Evolutionary conservation across 2,329 filamentous ascomycete genomes (phyloP), one percentile per base, ranked within the genome.

Genomic region (Emmonsiellopsis sp.): DNA sequence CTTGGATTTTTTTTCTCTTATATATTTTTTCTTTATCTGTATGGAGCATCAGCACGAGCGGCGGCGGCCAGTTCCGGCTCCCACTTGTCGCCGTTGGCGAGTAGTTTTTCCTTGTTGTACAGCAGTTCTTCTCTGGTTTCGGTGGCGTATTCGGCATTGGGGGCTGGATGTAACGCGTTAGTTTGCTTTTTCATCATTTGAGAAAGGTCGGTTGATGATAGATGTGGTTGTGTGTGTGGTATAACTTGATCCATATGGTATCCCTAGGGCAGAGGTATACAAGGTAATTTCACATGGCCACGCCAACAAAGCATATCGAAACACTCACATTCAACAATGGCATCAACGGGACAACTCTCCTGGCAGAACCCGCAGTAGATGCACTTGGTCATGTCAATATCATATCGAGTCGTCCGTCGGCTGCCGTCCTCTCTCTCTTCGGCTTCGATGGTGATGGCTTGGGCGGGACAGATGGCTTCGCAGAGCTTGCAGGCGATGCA

Each of bases 381-480:
- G 78, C 93, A 98, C 81, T 98, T 98, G 67, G 93, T 97, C 93
- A 98, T 98, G 76, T 98, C 93, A 69, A 98, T 96, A 71, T 98
- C 93, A 76, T 98, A 98, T 70, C 92, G 85, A 56, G 92, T 96
- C 50, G 93, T 98, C 69, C 93, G 84, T 73, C 93, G 85, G 67
- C 88, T 94, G 59, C 93, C 93, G 66, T 98, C 93, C 67, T 88
- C 88, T 69, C 93, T 90, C 79, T 98, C 93, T 74, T 98, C 93
- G 54, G 93, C 93, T 77, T 98, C 93, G 65, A 98, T 98, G 51
- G 93, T 98, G 73, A 98, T 98, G 67, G 93, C 93, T 75, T 95
- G 88, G 54, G 93, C 93, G 42, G 93, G 93, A 81, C 93, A 98
- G 68, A 97, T 87, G 64, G 93, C 93, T 77, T 98, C 93, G 77